Conservation (phyloP, 441 rosid genomes). For the Flueggea neowawraea region DNA sequence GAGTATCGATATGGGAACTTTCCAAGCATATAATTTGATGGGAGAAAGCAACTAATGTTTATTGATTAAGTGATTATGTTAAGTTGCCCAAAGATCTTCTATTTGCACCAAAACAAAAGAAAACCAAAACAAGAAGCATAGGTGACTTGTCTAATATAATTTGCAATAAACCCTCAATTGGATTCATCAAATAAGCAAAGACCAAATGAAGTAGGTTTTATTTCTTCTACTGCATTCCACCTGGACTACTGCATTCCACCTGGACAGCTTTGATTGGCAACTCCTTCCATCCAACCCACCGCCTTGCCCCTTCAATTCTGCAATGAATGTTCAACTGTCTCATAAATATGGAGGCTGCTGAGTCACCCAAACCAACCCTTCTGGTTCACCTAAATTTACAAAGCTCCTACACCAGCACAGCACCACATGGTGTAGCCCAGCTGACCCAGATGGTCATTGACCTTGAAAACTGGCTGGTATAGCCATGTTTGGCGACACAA, state of each 20-base stretch:
- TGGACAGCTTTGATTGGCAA: conserved; percentile 8
- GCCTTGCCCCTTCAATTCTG: conserved; percentile 11
- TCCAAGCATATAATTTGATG: no score
- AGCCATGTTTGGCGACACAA: neutral
- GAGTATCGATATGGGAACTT: no score
- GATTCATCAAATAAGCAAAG: no score
- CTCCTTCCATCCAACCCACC: conserved; percentile 10
- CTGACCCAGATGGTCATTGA: neutral
- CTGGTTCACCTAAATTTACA: conserved; percentile 17
- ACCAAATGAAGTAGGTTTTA: neutral
- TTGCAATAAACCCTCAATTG: no score
- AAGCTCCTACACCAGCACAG: neutral
- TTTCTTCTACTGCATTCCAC: conserved; percentile 3
- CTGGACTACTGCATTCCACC: conserved; percentile 8
- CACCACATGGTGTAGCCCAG: neutral
- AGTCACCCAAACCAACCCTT: neutral
- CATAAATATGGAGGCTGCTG: conserved; percentile 5
- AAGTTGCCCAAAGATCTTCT: no score
- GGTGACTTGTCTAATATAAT: no score
- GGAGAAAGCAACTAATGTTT: no score
- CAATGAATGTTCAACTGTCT: conserved; percentile 28
- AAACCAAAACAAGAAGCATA: no score
- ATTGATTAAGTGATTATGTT: no score
- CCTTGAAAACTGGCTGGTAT: neutral
- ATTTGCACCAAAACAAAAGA: no score